These are phyloP conservation scores for Dichotomocladium elegans DNA, from an alignment of 371 early-diverging fungal genomes.

Conservation along the genomic window DNA sequence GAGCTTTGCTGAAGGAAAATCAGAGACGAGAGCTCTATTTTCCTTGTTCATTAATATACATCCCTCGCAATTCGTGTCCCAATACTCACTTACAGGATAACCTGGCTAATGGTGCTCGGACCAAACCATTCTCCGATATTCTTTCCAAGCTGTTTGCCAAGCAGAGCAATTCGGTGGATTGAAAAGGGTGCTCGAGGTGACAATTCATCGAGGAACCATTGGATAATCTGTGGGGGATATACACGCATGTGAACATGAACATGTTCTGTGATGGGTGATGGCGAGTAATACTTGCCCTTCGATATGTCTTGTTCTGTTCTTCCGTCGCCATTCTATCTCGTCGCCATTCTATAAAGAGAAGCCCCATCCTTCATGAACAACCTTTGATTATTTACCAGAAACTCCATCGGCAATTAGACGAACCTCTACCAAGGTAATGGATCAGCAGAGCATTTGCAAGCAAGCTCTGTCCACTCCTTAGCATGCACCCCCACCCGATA, in stretches of 20 bases:
- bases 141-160: slow-evolving; percentile 83
- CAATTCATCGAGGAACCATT: slow-evolving; percentile 83
- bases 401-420: neutral
- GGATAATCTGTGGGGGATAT: slow-evolving; percentile 63
- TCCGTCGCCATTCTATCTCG: slow-evolving; percentile 26
- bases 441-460: slow-evolving; percentile 81
- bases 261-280: too few relatives aligned
- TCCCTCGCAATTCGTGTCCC: neutral
- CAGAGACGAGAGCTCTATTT: slow-evolving; percentile 65
- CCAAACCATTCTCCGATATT: slow-evolving; percentile 97
- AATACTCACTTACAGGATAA: slow-evolving; percentile 62
- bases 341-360: slow-evolving; percentile 46
- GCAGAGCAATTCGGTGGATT: slow-evolving; percentile 87
- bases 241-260: too few relatives aligned
- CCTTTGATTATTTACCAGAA: neutral
- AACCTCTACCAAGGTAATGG: slow-evolving; percentile 68
- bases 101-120: slow-evolving; percentile 89
- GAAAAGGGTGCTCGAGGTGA: slow-evolving; percentile 78
- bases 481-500: slow-evolving; percentile 97
- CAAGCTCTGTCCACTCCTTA: slow-evolving; percentile 91
- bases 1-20: slow-evolving; percentile 58
- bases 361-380: neutral
- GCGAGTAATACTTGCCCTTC: slow-evolving; percentile 45
- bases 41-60: neutral
- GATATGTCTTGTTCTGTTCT: slow-evolving; percentile 35